phyloP scores from a whole-genome alignment of 2,329 filamentous ascomycete species.

The Pestalotiopsis sp. region DNA sequence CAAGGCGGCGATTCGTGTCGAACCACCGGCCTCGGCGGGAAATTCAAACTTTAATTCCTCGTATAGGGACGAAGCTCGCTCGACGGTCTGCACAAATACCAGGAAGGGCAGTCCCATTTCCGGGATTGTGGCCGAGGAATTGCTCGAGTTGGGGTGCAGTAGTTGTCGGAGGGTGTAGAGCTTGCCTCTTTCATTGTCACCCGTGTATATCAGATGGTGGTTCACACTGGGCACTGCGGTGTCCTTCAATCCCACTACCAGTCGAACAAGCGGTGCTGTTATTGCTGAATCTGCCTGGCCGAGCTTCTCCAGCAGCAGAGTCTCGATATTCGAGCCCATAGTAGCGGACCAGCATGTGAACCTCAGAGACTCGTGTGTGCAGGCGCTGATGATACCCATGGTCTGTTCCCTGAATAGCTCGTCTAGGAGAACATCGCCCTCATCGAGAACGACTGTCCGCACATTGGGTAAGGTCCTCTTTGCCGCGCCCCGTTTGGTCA shows the following conservation, averaged over 20 bases:
- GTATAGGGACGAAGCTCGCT: constrained; percentile 82
- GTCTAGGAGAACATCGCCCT: constrained; percentile 93
- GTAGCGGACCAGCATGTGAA: constrained; percentile 94
- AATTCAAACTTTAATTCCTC: constrained; percentile 95
- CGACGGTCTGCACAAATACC: constrained; percentile 95
- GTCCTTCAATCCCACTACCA: constrained; percentile 96
- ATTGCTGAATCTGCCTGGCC: constrained; percentile 48
- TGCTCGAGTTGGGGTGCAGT: constrained; percentile 68
- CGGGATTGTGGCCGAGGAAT: constrained; percentile 47
- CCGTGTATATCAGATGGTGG: constrained; percentile 87
- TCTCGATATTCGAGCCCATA: constrained; percentile 92
- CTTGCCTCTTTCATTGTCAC: constrained; percentile 83
- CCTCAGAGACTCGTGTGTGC: constrained; percentile 67
- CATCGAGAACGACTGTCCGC: constrained; percentile 78
- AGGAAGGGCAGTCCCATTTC: constrained; percentile 83
- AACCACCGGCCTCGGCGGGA: constrained; percentile 80
- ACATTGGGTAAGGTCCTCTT: constrained; percentile 64
- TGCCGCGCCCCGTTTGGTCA: constrained; percentile 49
- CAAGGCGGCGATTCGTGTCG: constrained; percentile 81
- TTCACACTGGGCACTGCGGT: constrained; percentile 89
- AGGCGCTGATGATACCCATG: constrained; percentile 78
- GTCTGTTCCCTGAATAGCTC: constrained; percentile 89
- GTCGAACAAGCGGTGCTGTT: constrained; percentile 64
- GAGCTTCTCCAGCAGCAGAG: constrained; percentile 32
- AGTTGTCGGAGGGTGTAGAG: constrained; percentile 88